Evolutionary conservation across 805 yeast genomes (phyloP), one percentile per base, ranked within the genome.

Genomic region (Ogataea trehaloabstinens): DNA sequence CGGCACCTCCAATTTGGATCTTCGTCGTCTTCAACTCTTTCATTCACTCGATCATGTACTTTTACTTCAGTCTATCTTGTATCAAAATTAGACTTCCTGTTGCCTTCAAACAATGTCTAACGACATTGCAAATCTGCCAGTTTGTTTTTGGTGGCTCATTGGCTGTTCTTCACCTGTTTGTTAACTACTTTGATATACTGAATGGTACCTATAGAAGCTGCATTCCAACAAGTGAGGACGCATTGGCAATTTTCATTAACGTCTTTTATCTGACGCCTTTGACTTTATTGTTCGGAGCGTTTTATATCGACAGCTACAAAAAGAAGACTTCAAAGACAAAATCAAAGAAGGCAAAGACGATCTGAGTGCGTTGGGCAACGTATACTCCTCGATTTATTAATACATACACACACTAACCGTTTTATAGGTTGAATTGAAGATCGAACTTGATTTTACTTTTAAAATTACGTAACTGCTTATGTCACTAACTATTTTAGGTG

Each of bases 21-120:
- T 82, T 82, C 62, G 87, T 82, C 31, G 85, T 78, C 19, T 82
- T 82, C 74, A 82, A 82, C 68, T 81, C 87, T n/a, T 76, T 82
- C 56, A 82, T 82, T 55, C 89, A 82, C 66, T 67, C 84, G 19
- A 70, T 82, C 57, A 82, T 82, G 89, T 82, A 82, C 68, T 70
- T 76, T 41, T 82, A 82, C 64, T 82, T 76, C 66, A 66, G 81
- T 3, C 67, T 82, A 48, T 67, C 81, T 7, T 74, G 85, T 44
- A 61, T 82, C 45, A 70, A 76, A 46, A 67, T 82, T 46, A 64
- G 66, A 32, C 80, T 82, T 13, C 88, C 88, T 5, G 64, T 54
- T 31, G 44, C 70, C 16, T 66, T 78, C 61, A 82, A 82, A 60
- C 71, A 79, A 45, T 59, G 71, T 1, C 70, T 82, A 50, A 82